phyloP scores from a whole-genome alignment of 2,329 filamentous ascomycete species.

The Fusarium chuoi region DNA sequence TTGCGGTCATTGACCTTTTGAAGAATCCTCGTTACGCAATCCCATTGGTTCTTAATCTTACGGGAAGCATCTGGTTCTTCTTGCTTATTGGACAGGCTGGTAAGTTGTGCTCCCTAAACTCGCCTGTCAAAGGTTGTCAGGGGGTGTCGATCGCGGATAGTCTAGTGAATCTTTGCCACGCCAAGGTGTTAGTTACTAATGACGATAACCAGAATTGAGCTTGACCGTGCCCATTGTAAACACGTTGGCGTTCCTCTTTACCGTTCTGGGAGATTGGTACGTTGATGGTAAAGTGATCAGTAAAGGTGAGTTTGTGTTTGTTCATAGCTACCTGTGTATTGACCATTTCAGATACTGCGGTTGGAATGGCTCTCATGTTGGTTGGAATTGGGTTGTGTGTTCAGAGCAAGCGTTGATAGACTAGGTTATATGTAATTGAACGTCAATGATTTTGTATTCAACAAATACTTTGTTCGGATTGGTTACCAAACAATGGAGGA shows the following conservation, averaged over 20 bases:
- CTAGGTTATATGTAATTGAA: constrained; percentile 5
- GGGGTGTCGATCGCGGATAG: constrained; percentile 27
- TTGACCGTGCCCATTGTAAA: constrained; percentile 96
- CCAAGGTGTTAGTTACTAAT: constrained; percentile 19
- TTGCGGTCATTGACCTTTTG: constrained; percentile 81
- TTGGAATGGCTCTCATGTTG: constrained; percentile 83
- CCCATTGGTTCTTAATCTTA: constrained; percentile 87
- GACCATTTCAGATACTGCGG: constrained; percentile 73
- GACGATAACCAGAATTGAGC: constrained; percentile 74
- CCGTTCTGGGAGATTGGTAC: constrained; percentile 93
- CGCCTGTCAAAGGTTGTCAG: constrained; percentile 6
- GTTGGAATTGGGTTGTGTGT: constrained; percentile 87
- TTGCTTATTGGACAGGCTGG: constrained; percentile 91
- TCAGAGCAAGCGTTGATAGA: constrained; percentile 64
- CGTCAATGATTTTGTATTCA: constrained; percentile 8
- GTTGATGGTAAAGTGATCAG: constrained; percentile 92
- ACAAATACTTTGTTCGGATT: constrained; percentile 31
- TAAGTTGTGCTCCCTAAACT: constrained; percentile 55
- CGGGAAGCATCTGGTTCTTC: constrained; percentile 97
- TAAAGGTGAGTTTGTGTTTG: constrained; percentile 65
- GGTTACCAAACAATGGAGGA: constrained; percentile 21
- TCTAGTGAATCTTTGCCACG: constrained; percentile 24
- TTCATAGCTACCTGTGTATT: neutral
- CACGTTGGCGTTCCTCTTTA: constrained; percentile 94
- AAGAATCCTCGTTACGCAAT: constrained; percentile 85